Evolutionary conservation across 2,329 filamentous ascomycete species (phyloP), one percentile per base, ranked within the genome.

Genomic region (Cladophialophora immunda): DNA sequence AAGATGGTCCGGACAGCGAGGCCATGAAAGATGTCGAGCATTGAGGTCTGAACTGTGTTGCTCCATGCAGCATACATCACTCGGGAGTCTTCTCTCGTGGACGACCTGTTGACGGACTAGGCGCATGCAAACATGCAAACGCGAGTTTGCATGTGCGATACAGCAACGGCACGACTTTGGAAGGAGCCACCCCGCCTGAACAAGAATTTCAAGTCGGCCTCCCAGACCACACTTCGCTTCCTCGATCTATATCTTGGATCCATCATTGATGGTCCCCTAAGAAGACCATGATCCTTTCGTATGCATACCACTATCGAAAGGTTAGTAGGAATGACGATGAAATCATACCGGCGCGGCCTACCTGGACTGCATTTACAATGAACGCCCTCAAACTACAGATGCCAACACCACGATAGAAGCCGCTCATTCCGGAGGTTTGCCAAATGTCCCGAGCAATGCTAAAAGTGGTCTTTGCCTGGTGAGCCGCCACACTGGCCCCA

Each of bases 321-420:
- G 63, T 67, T 52, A 67, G 59, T 54, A 60, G 36, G 50, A 25
- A n/a, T n/a, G 32, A 29, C 50, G 19, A 53, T 22, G 58, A 32
- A 17, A 27, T 15, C 15, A 30, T 53, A 47, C 32, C 32, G 32
- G 45, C 9, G 29, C 60, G 15, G 74, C 80, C 68, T 78, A 84
- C 82, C 77, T 90, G 88, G n/a, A 92, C 91, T 2, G 94, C 94
- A 81, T 97, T 97, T 45, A 97, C 94, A 60, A 97, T 82, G 77
- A 98, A 97, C 0, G 94, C 94, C 72, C 94, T 84, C 8, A 91
- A 79, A 78, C 92, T 96, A 78, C 94, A 98, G 34, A 97, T 84
- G 0, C 89, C 88, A 50, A 98, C 78, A 0, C 92, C 92, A 32
- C 88, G 84, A 76, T 92, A 93, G 79, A 94, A 93, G 1, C 88